Conservation (phyloP, 371 early-diverging fungal genomes). For the Coemansia sp. region DNA sequence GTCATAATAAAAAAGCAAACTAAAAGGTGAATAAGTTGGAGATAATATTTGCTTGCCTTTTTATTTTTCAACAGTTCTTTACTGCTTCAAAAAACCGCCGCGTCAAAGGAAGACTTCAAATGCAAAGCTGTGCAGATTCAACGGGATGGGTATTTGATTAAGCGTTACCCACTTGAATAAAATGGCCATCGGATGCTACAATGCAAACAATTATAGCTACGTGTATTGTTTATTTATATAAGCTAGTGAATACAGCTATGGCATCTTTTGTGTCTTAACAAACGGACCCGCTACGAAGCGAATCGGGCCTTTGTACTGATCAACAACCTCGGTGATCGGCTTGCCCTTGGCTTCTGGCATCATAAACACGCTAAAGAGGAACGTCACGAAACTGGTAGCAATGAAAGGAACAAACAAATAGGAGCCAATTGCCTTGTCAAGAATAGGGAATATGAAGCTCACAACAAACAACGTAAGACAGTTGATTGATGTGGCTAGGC, state of each 20-base stretch:
- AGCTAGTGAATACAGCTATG: background rate
- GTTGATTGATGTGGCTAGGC: constrained; percentile 63
- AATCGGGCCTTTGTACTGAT: constrained; percentile 38
- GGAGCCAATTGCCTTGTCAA: constrained; percentile 58
- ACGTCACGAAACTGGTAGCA: constrained; percentile 51
- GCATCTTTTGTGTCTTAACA: background rate
- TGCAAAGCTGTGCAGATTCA: too few species aligned
- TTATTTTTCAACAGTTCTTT: too few species aligned
- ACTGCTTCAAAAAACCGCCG: too few species aligned
- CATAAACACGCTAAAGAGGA: constrained; percentile 59
- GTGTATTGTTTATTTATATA: background rate
- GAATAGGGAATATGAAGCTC: constrained; percentile 65
- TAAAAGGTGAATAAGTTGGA: too few species aligned
- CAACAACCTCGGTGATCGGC: constrained; percentile 42
- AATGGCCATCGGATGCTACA: too few species aligned
- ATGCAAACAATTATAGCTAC: background rate
- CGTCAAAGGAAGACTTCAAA: too few species aligned
- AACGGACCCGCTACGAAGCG: constrained; percentile 25
- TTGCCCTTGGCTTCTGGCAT: constrained; percentile 80
- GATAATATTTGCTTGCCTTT: too few species aligned
- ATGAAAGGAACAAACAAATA: constrained; percentile 70
- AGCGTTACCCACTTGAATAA: too few species aligned
- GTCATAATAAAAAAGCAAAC: too few species aligned
- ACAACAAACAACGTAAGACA: constrained; percentile 69
- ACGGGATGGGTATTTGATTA: too few species aligned